Conservation (phyloP, 352 stramenopile species). For the Phytopythium mirpurense region DNA sequence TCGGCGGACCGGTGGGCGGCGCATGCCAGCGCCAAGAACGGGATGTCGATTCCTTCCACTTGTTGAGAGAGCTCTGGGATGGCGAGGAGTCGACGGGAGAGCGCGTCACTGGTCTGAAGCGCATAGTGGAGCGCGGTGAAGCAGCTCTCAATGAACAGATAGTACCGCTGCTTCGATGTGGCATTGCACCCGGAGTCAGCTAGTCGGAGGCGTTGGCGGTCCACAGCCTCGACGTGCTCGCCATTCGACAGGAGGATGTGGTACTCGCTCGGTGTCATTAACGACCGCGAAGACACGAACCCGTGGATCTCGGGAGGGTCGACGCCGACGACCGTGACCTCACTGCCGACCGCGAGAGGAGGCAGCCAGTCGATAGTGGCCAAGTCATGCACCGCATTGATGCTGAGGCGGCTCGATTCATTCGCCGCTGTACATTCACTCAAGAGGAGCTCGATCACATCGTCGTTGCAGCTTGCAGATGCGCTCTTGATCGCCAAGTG, state of each 20-base stretch:
- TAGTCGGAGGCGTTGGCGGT: constrained; percentile 30
- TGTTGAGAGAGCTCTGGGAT: constrained; percentile 23
- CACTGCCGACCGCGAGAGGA: constrained; percentile 26
- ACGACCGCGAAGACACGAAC: constrained; percentile 38
- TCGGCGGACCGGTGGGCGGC: constrained; percentile 33
- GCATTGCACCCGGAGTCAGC: background rate
- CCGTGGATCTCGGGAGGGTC: constrained; percentile 19
- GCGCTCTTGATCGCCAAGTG: constrained; percentile 55
- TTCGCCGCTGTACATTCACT: constrained; percentile 5
- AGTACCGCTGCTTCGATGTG: constrained; percentile 31
- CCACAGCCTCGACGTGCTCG: constrained; percentile 28
- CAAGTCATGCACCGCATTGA: constrained; percentile 62
- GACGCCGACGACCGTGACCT: constrained; percentile 10
- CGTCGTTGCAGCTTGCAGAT: constrained; percentile 31
- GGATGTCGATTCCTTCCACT: constrained; percentile 49
- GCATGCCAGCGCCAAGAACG: constrained; percentile 49
- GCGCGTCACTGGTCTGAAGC: constrained; percentile 36
- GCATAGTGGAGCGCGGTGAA: constrained; percentile 63
- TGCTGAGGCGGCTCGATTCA: background rate
- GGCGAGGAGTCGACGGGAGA: constrained; percentile 28
- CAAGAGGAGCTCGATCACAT: constrained; percentile 47
- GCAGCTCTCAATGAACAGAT: constrained; percentile 39
- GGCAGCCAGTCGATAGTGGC: constrained; percentile 38
- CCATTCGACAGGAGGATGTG: constrained; percentile 50
- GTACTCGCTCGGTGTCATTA: constrained; percentile 42